phyloP scores from a whole-genome alignment of 805 yeast genomes.

The Ogataea wickerhamii region DNA sequence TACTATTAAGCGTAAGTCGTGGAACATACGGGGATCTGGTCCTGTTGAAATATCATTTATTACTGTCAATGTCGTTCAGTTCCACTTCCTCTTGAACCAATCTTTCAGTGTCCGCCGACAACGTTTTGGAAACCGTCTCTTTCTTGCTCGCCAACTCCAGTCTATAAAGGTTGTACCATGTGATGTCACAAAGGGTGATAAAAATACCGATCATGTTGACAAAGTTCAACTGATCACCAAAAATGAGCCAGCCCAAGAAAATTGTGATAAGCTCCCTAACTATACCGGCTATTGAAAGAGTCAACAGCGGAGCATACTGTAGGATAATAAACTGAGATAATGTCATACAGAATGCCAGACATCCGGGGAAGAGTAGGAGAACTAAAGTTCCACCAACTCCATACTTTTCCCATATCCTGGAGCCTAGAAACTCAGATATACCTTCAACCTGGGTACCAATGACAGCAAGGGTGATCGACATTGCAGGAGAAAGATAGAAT shows the following conservation, averaged over 20 bases:
- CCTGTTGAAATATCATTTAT: conserved; percentile 6
- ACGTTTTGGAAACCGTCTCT: conserved; percentile 4
- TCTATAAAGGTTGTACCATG: conserved; percentile 72
- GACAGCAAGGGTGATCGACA: conserved; percentile 56
- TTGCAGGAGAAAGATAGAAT: conserved; percentile 73
- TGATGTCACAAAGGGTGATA: conserved; percentile 68
- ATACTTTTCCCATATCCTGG: conserved; percentile 56
- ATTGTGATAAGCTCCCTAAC: conserved; percentile 86
- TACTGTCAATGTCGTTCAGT: conserved; percentile 13
- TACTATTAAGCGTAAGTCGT: no score
- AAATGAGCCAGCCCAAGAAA: conserved; percentile 55
- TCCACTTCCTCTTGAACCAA: conserved; percentile 15
- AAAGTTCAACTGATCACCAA: conserved; percentile 64
- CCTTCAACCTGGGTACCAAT: conserved; percentile 73
- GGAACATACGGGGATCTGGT: background rate
- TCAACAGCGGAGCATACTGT: conserved; percentile 73
- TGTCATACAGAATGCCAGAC: conserved; percentile 82
- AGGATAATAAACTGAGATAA: conserved; percentile 76
- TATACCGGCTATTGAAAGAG: conserved; percentile 86
- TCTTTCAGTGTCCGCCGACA: conserved; percentile 19
- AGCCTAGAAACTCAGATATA: conserved; percentile 42
- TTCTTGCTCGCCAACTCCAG: conserved; percentile 21
- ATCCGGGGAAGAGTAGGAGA: conserved; percentile 69
- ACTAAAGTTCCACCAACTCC: conserved; percentile 52
- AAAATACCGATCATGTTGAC: conserved; percentile 67